A percentile compares a stretch with the other conserved stretches of the same genome.
Evolutionary conservation across 345 rosid genomes (phyloP).

Genomic region (Psidium friedrichsthalianum): DNA sequence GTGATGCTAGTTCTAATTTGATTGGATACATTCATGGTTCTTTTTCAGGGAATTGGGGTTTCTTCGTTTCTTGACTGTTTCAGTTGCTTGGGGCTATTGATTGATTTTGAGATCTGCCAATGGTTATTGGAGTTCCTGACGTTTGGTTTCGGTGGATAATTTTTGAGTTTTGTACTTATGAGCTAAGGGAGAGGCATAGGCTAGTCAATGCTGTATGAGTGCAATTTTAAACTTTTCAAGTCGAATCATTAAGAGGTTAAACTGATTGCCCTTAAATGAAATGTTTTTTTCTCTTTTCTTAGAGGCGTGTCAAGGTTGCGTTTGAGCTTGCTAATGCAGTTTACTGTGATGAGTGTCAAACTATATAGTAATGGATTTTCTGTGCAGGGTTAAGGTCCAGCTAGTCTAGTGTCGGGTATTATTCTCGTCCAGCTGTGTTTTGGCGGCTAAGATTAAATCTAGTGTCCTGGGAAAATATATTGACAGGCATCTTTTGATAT

Average conservation of each 20-base stretch:
- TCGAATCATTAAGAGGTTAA: background rate
- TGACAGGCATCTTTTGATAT: background rate
- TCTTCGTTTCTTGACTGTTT: background rate
- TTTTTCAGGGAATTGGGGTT: background rate
- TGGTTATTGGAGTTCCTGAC: background rate
- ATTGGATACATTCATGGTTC: slow-evolving; percentile 21
- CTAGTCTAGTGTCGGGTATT: background rate
- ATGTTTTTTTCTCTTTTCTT: background rate
- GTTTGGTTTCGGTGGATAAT: background rate
- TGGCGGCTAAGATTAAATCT: background rate
- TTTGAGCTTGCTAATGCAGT: background rate
- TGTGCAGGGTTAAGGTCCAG: background rate
- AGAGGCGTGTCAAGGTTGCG: background rate
- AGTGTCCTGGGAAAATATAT: background rate
- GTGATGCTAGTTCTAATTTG: slow-evolving; percentile 11
- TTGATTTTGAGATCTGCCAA: background rate
- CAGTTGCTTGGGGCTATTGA: background rate
- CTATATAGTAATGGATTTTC: background rate
- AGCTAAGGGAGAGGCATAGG: background rate
- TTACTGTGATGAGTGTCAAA: background rate
- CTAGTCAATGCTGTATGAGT: background rate
- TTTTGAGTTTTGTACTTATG: background rate
- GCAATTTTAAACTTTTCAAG: background rate
- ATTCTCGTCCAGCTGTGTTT: background rate
- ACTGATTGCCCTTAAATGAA: background rate